Percentiles rank a stretch among this genome's conserved stretches.
These are phyloP conservation scores for Claviceps purpurea DNA, from an alignment of 2,329 filamentous ascomycete species.

Conservation along the genomic window DNA sequence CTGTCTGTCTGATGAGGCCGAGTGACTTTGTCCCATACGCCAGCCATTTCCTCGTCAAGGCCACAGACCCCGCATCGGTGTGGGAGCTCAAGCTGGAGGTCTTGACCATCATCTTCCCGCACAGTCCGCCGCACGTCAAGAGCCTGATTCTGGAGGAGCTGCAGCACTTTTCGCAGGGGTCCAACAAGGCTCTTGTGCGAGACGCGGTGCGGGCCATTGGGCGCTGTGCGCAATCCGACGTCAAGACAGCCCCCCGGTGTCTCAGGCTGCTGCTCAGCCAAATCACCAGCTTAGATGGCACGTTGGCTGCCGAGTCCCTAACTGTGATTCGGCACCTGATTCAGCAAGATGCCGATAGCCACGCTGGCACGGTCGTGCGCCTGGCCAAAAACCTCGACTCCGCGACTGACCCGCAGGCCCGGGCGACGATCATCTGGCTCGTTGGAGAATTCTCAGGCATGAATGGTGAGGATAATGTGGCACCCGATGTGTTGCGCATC, in stretches of 20 bases:
- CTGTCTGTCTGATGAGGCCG: conserved; percentile 68
- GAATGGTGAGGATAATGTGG: conserved; percentile 75
- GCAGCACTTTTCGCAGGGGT: conserved; percentile 75
- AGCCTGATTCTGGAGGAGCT: conserved; percentile 83
- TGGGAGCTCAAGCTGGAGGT: conserved; percentile 90
- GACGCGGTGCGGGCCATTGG: conserved; percentile 90
- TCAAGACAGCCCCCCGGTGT: conserved; percentile 60
- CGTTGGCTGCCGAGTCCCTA: conserved; percentile 78
- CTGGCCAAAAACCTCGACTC: conserved; percentile 85
- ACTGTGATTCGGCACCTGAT: conserved; percentile 94
- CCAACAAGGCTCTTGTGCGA: conserved; percentile 63
- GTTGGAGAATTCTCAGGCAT: conserved; percentile 85
- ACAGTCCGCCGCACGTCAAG: conserved; percentile 62
- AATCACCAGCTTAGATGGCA: conserved; percentile 77
- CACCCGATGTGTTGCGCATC: conserved; percentile 81
- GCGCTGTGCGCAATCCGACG: conserved; percentile 72
- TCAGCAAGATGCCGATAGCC: conserved; percentile 71
- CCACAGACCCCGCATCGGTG: conserved; percentile 64
- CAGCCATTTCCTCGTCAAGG: conserved; percentile 77
- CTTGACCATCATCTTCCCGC: conserved; percentile 79
- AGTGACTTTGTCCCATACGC: conserved; percentile 76
- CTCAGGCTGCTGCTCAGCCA: conserved; percentile 72
- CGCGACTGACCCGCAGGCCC: conserved; percentile 72
- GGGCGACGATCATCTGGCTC: conserved; percentile 93
- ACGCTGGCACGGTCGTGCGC: conserved; percentile 74